phyloP scores from a whole-genome alignment of 164 flowering plant genomes.

The Kingdonia uniflora region DNA sequence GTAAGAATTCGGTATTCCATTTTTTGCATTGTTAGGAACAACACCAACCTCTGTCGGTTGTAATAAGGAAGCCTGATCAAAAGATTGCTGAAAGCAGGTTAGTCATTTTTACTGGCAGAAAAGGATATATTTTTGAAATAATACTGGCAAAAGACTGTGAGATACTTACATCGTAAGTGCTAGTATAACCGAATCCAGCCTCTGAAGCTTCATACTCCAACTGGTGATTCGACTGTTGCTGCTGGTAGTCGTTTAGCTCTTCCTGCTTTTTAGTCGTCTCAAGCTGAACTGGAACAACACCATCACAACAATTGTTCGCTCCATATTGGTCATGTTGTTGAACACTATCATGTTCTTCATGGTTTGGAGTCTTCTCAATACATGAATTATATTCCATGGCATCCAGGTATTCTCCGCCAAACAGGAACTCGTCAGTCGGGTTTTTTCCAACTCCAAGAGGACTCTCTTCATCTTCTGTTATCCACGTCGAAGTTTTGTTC shows the following conservation, averaged over 20 bases:
- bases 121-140: too few species aligned
- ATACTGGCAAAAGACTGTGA: too few species aligned
- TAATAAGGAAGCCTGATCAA: constrained; percentile 23
- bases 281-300: constrained; percentile 51
- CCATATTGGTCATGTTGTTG: constrained; percentile 10
- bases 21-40: constrained; percentile 54
- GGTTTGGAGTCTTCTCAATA: too few species aligned
- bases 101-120: too few species aligned
- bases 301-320: constrained; percentile 33
- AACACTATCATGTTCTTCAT: constrained; percentile 14
- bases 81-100: too few species aligned
- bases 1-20: constrained; percentile 37
- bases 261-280: constrained; percentile 23
- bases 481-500: too few species aligned
- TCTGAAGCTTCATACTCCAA: constrained; percentile 40
- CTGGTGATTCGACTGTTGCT: too few species aligned
- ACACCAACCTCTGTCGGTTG: constrained; percentile 49
- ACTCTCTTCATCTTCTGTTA: too few species aligned
- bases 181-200: constrained; percentile 19
- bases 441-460: too few species aligned
- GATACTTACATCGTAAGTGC: constrained; percentile 19
- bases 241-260: constrained; percentile 7
- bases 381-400: too few species aligned
- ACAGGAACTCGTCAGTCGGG: too few species aligned
- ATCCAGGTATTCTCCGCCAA: too few species aligned